Conservation (phyloP, 2,329 filamentous ascomycete genomes). For the Arachnopeziza araneosa region DNA sequence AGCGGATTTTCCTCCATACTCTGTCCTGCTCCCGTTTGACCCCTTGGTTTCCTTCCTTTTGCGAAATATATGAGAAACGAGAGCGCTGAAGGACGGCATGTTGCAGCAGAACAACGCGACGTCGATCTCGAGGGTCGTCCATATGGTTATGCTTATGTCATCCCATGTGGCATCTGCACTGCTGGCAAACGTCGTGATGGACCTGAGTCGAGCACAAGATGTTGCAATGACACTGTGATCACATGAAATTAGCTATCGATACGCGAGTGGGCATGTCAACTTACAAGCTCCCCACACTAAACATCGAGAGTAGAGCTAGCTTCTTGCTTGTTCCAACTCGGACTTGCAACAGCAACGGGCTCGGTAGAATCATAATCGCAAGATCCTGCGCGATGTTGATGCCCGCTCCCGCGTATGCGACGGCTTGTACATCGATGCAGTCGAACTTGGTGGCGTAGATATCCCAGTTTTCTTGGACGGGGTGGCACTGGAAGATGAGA, state of each 20-base stretch:
- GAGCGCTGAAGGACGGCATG: conserved; percentile 12
- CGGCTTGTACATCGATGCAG: neutral
- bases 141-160: conserved; percentile 14
- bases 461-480: conserved; percentile 37
- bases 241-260: neutral
- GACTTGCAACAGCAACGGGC: conserved; percentile 31
- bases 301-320: conserved; percentile 38
- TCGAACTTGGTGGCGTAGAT: neutral
- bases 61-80: neutral
- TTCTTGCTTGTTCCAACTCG: conserved; percentile 38
- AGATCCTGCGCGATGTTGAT: conserved; percentile 33
- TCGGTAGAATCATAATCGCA: conserved; percentile 38
- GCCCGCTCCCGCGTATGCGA: neutral
- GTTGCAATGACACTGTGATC: conserved; percentile 6
- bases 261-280: neutral
- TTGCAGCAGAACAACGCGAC: conserved; percentile 21
- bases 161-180: conserved; percentile 7
- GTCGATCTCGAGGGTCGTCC: conserved; percentile 23
- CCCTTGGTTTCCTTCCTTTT: too few species aligned
- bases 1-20: too few species aligned
- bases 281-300: conserved; percentile 36
- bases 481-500: conserved; percentile 35
- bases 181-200: conserved; percentile 9
- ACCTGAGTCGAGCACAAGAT: conserved; percentile 8
- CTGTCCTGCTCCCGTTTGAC: too few species aligned